Percentiles rank a stretch among this genome's conserved stretches.
Conservation (phyloP, 179 eudicot species). For the Heliamphora pulchella region DNA sequence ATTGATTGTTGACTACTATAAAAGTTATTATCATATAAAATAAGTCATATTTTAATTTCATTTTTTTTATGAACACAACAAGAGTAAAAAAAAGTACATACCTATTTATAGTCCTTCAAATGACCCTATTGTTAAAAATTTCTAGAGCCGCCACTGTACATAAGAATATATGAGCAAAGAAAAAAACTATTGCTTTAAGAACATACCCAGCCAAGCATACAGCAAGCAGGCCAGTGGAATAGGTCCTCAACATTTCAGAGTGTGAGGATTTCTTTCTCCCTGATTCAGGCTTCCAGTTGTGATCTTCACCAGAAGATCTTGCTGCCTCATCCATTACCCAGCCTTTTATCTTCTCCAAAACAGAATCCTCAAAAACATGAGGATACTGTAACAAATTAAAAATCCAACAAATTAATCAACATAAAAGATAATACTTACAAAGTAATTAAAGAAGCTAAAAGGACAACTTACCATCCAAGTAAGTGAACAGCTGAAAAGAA, state of each 20-base stretch:
- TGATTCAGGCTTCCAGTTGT: constrained; percentile 42
- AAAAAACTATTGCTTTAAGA: constrained; percentile 7
- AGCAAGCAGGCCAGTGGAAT: constrained; percentile 85
- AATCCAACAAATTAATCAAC: constrained; percentile 9
- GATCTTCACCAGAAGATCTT: constrained; percentile 37
- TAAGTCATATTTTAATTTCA: too few species aligned
- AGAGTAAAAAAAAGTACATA: too few species aligned
- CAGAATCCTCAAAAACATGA: constrained; percentile 86
- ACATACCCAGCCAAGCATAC: constrained; percentile 74
- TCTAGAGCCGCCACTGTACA: background rate
- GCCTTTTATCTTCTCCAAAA: constrained; percentile 60
- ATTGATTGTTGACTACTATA: too few species aligned
- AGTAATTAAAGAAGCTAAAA: constrained; percentile 8
- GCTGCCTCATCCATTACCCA: constrained; percentile 75
- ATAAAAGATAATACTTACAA: background rate
- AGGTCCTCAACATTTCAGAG: constrained; percentile 82
- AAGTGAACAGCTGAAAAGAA: constrained; percentile 77
- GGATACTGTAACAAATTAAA: constrained; percentile 52
- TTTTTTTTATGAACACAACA: too few species aligned
- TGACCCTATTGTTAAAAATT: too few species aligned
- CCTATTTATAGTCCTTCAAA: too few species aligned
- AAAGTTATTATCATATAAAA: too few species aligned
- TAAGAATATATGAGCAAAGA: background rate
- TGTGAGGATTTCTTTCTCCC: constrained; percentile 53
- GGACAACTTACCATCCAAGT: constrained; percentile 68